phyloP scores from a whole-genome alignment of 1,284 basidiomycete species.

The Tausonia pullulans region DNA sequence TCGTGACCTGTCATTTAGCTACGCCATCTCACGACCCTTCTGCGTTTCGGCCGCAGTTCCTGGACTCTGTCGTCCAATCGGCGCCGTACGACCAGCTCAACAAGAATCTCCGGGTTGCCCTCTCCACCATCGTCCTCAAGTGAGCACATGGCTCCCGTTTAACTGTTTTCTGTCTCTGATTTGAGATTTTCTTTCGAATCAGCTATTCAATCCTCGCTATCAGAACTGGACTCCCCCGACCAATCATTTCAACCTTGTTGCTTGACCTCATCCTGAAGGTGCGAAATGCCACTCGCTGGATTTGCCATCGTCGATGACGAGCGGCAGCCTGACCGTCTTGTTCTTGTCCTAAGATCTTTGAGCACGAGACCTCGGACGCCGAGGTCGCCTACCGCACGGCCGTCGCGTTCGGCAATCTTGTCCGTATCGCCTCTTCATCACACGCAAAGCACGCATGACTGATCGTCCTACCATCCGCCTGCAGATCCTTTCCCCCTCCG shows the following conservation, averaged over 20 bases:
- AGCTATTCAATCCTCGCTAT: constrained; percentile 39
- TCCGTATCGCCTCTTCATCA: constrained; percentile 33
- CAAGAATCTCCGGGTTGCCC: constrained; percentile 24
- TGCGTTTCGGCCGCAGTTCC: constrained; percentile 6
- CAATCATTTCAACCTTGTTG: constrained; percentile 21
- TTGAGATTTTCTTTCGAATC: not conserved
- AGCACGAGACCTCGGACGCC: constrained; percentile 57
- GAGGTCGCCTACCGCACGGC: constrained; percentile 76
- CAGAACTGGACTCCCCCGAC: constrained; percentile 24
- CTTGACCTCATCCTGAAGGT: constrained; percentile 22
- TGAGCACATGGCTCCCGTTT: constrained; percentile 20
- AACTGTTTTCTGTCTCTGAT: not conserved
- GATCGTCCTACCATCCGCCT: not conserved
- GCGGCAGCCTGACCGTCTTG: constrained; percentile 14
- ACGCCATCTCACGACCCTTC: constrained; percentile 10
- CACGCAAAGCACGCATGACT: not conserved
- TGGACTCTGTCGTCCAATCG: constrained; percentile 15
- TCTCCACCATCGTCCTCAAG: constrained; percentile 33
- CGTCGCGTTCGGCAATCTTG: constrained; percentile 80
- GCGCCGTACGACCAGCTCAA: constrained; percentile 17
- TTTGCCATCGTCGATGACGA: constrained; percentile 14
- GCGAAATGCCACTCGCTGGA: constrained; percentile 9
- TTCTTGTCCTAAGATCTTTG: constrained; percentile 43
- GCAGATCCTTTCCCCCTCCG: constrained; percentile 28
- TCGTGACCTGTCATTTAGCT: constrained; percentile 28